These are phyloP conservation scores for Pleomassaria siparia DNA, from an alignment of 2,329 filamentous ascomycete species.

Conservation along the genomic window DNA sequence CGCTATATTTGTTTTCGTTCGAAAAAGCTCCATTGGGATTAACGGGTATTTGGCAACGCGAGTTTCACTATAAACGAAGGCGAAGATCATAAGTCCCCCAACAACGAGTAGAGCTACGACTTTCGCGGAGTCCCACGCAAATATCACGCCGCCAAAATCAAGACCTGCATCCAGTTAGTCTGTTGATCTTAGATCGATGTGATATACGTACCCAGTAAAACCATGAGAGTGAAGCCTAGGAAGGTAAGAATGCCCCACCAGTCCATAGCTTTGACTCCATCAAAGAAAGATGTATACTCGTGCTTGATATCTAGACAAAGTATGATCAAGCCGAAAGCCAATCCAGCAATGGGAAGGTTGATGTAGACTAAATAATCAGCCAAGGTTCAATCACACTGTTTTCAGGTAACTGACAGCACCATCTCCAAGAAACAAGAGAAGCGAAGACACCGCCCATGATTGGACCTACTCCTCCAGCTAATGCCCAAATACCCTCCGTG, in stretches of 20 bases:
- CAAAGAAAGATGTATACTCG: slow-evolving; percentile 51
- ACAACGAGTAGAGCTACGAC: slow-evolving; percentile 59
- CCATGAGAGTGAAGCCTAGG: slow-evolving; percentile 53
- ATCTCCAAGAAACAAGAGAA: slow-evolving; percentile 51
- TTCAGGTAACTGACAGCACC: slow-evolving; percentile 46
- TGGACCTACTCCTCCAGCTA: slow-evolving; percentile 56
- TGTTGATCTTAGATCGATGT: neutral
- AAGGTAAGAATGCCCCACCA: slow-evolving; percentile 57
- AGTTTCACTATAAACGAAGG: slow-evolving; percentile 65
- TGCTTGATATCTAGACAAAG: slow-evolving; percentile 59
- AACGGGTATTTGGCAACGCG: slow-evolving; percentile 66
- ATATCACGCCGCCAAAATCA: slow-evolving; percentile 56
- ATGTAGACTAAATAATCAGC: slow-evolving; percentile 48
- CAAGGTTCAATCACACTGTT: slow-evolving; percentile 1
- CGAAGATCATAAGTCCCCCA: slow-evolving; percentile 49
- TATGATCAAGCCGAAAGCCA: slow-evolving; percentile 52
- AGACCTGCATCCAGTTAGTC: slow-evolving; percentile 40
- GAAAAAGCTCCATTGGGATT: slow-evolving; percentile 67
- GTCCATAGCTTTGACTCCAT: slow-evolving; percentile 56
- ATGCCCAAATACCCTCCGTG: slow-evolving; percentile 56
- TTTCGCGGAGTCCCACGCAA: slow-evolving; percentile 57
- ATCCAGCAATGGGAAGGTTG: slow-evolving; percentile 55
- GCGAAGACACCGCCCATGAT: slow-evolving; percentile 56
- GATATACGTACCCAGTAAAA: slow-evolving; percentile 43
- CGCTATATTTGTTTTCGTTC: slow-evolving; percentile 57